Evolutionary conservation across 1,284 basidiomycete genomes (phyloP).

Genomic region (Megacollybia platyphylla): DNA sequence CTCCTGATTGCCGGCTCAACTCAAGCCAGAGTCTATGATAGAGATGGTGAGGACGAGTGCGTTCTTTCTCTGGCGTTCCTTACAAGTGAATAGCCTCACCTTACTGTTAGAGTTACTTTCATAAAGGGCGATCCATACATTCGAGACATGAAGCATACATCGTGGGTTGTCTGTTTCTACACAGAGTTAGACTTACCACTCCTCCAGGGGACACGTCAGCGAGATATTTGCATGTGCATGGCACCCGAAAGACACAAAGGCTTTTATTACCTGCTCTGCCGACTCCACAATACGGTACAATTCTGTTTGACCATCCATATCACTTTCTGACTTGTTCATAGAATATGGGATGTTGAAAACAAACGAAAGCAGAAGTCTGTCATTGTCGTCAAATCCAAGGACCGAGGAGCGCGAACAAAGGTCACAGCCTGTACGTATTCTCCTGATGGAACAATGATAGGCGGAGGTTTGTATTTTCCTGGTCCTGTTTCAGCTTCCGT

Average conservation of each 20-base stretch:
- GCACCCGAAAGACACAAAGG: constrained; percentile 76
- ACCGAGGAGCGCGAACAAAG: constrained; percentile 89
- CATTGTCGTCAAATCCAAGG: constrained; percentile 93
- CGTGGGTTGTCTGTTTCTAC: constrained; percentile 33
- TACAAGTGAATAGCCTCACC: constrained; percentile 28
- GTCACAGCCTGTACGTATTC: constrained; percentile 83
- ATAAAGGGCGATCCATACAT: constrained; percentile 97
- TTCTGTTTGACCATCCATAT: constrained; percentile 3
- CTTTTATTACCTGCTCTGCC: constrained; percentile 87
- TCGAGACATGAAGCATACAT: constrained; percentile 95
- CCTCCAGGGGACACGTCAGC: constrained; percentile 80
- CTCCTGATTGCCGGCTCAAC: constrained; percentile 81
- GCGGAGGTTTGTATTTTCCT: constrained; percentile 52
- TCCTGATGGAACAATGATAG: constrained; percentile 74
- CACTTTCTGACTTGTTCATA: constrained; percentile 16
- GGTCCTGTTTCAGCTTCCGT: background rate
- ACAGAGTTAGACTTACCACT: constrained; percentile 1
- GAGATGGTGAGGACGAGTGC: constrained; percentile 83
- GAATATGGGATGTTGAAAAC: constrained; percentile 89
- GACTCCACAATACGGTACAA: constrained; percentile 84
- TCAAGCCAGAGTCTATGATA: constrained; percentile 81
- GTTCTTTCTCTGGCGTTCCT: constrained; percentile 19
- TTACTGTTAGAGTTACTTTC: constrained; percentile 63
- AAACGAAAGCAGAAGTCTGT: constrained; percentile 86
- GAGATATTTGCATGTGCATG: constrained; percentile 85